Conservation (phyloP, 2,329 filamentous ascomycete species). For the Fusarium austroafricanum region DNA sequence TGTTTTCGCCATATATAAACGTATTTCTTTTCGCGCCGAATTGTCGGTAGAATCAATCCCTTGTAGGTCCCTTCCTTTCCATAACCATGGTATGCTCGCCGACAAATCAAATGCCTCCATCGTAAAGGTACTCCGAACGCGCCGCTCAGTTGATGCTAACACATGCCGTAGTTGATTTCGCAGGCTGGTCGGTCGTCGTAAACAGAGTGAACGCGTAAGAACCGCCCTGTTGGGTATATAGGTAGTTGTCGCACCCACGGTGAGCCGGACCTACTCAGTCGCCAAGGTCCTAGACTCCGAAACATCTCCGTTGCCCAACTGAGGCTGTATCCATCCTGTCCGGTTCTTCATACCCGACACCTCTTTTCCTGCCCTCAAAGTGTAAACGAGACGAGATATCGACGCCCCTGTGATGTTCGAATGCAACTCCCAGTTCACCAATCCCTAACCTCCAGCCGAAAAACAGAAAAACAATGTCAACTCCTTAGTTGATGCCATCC, state of each 20-base stretch:
- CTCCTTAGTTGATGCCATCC: conserved; percentile 46
- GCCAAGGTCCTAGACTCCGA: conserved; percentile 27
- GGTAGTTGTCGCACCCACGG: conserved; percentile 29
- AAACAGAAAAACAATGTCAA: conserved; percentile 42
- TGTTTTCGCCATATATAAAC: conserved; percentile 34
- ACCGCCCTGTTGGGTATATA: conserved; percentile 44
- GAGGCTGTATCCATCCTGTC: conserved; percentile 29
- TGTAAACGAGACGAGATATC: conserved; percentile 41
- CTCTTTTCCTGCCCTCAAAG: conserved; percentile 31
- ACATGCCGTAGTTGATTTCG: conserved; percentile 40
- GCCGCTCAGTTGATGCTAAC: conserved; percentile 36
- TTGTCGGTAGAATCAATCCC: conserved; percentile 23
- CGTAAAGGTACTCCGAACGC: conserved; percentile 38
- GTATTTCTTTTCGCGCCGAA: conserved; percentile 32
- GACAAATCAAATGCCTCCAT: conserved; percentile 41
- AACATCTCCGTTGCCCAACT: conserved; percentile 20
- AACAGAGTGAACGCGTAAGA: conserved; percentile 40
- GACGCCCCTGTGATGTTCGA: conserved; percentile 45
- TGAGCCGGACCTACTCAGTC: conserved; percentile 19
- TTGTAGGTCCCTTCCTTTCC: conserved; percentile 24
- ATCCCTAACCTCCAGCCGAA: conserved; percentile 37
- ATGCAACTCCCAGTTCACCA: conserved; percentile 45
- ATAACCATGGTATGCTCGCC: conserved; percentile 34
- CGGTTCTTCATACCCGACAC: conserved; percentile 28
- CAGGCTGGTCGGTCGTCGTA: conserved; percentile 32